These are phyloP conservation scores for Phytopythium helicoides DNA, from an alignment of 352 stramenopile species.

Conservation along the genomic window DNA sequence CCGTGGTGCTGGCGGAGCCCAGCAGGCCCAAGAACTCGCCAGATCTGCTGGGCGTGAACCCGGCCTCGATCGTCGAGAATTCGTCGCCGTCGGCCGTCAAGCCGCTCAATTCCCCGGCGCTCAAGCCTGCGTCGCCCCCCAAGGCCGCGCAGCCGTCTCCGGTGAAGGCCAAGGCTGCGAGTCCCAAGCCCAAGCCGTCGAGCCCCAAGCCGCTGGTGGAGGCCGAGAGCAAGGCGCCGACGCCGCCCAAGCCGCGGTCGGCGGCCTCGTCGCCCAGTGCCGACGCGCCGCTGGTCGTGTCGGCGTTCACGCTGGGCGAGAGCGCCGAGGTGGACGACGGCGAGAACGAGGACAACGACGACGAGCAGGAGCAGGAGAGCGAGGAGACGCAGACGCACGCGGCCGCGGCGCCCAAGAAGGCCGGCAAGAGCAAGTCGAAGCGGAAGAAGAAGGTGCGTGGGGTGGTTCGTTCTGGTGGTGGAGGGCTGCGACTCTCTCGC, in stretches of 20 bases:
- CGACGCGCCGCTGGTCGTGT: conserved; percentile 17
- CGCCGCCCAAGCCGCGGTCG: too few species aligned
- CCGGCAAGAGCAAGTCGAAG: conserved; percentile 7
- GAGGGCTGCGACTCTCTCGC: too few species aligned
- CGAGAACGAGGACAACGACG: conserved; percentile 28
- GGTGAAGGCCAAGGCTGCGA: neutral
- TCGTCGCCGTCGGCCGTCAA: conserved; percentile 10
- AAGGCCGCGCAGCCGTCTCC: neutral
- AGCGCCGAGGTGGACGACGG: conserved; percentile 23
- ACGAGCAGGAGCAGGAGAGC: neutral
- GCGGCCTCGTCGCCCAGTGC: conserved; percentile 4
- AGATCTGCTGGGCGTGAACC: conserved; percentile 42
- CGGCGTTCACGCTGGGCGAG: conserved; percentile 18
- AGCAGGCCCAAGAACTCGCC: conserved; percentile 12
- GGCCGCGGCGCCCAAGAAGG: neutral
- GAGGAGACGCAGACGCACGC: neutral
- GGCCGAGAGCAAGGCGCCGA: conserved; percentile 14
- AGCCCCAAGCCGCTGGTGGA: conserved; percentile 13
- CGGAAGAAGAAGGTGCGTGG: conserved; percentile 7
- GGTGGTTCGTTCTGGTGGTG: neutral
- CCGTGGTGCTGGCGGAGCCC: conserved; percentile 8
- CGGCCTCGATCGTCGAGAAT: conserved; percentile 5
- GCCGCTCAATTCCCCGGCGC: conserved; percentile 9
- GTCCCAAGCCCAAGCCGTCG: conserved; percentile 7
- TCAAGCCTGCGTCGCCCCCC: conserved; percentile 8